A percentile compares a stretch with the other conserved stretches of the same genome.
These are phyloP conservation scores for Fusarium citri DNA, from an alignment of 2,329 filamentous ascomycete species.

Conservation along the genomic window DNA sequence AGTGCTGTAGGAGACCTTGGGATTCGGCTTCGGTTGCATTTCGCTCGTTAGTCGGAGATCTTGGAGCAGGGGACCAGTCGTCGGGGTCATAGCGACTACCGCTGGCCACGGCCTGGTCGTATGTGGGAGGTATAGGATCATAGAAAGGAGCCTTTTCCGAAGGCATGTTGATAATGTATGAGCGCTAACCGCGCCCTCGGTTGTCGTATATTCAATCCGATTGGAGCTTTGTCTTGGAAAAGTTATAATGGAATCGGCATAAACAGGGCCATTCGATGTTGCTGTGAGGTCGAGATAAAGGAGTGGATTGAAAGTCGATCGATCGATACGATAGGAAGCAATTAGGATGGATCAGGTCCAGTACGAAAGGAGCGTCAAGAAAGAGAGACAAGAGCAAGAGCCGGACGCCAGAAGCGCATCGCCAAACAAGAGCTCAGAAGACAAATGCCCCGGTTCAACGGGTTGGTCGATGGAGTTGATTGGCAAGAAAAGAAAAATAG, in stretches of 20 bases:
- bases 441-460: constrained; percentile 13
- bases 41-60: constrained; percentile 63
- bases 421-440: constrained; percentile 31
- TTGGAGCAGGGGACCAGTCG: constrained; percentile 47
- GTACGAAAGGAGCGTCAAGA: constrained; percentile 44
- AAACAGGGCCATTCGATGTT: constrained; percentile 35
- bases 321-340: constrained; percentile 23
- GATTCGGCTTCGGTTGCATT: constrained; percentile 78
- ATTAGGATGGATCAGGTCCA: constrained; percentile 25
- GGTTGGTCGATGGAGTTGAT: constrained; percentile 12
- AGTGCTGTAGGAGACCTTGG: constrained; percentile 76
- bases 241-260: constrained; percentile 18
- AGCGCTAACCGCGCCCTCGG: constrained; percentile 39
- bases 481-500: constrained; percentile 13
- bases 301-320: constrained; percentile 32
- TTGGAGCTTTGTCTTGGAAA: constrained; percentile 1
- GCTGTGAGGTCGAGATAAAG: constrained; percentile 24
- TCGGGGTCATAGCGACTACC: constrained; percentile 50
- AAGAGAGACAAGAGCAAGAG: constrained; percentile 41
- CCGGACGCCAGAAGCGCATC: constrained; percentile 38
- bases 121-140: constrained; percentile 57
- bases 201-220: constrained; percentile 18
- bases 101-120: constrained; percentile 56
- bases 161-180: constrained; percentile 47
- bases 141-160: constrained; percentile 57